phyloP scores from a whole-genome alignment of 768 basidiomycete species.

The Podaxis sp. region DNA sequence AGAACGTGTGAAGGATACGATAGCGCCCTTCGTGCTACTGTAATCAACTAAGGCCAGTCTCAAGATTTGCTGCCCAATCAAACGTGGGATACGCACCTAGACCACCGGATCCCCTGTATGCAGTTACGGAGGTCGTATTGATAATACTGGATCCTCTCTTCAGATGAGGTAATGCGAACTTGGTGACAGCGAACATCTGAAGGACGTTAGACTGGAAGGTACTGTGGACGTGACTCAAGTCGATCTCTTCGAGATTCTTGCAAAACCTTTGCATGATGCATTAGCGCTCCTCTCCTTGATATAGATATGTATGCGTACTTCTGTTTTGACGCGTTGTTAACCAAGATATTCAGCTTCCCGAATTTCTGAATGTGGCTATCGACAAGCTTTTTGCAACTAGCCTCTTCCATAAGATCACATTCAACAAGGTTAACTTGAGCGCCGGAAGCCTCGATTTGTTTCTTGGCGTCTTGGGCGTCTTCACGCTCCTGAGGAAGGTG shows the following conservation, averaged over 20 bases:
- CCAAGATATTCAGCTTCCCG: conserved; percentile 51
- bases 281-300: background rate
- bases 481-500: conserved; percentile 56
- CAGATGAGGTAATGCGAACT: conserved; percentile 57
- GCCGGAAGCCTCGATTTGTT: conserved; percentile 42
- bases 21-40: conserved; percentile 61
- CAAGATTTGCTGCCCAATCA: conserved; percentile 20
- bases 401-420: conserved; percentile 43
- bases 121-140: conserved; percentile 61
- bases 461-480: conserved; percentile 52
- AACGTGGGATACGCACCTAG: conserved; percentile 23
- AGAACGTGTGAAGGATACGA: conserved; percentile 55
- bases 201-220: conserved; percentile 60
- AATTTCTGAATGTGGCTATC: conserved; percentile 47
- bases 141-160: conserved; percentile 59
- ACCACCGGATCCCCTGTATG: conserved; percentile 38
- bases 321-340: conserved; percentile 61
- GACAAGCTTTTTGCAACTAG: conserved; percentile 43
- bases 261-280: conserved; percentile 33
- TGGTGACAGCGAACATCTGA: conserved; percentile 57
- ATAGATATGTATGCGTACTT: conserved; percentile 23
- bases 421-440: conserved; percentile 34
- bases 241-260: conserved; percentile 46
- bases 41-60: conserved; percentile 39
- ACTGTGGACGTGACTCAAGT: conserved; percentile 51